Evolutionary conservation across 495 filamentous ascomycete genomes (phyloP).

Genomic region (Pyrenopolyporus hunteri): DNA sequence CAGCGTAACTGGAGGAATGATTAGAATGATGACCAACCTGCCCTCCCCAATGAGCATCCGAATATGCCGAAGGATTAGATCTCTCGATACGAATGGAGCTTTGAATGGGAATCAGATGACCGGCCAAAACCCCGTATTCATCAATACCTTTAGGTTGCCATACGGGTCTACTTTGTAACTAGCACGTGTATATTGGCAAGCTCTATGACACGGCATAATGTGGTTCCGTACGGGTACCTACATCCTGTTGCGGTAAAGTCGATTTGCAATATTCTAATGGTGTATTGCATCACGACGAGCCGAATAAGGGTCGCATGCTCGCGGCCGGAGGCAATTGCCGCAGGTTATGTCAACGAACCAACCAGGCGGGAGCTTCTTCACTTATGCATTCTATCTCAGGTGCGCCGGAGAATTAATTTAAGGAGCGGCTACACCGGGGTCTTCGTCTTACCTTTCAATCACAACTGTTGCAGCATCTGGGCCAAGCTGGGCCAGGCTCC

Average conservation of each 20-base stretch:
- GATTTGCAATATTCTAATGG: constrained; percentile 16
- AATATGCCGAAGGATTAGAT: constrained; percentile 16
- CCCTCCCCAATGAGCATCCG: constrained; percentile 15
- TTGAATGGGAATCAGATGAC: constrained; percentile 29
- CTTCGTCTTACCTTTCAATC: constrained; percentile 30
- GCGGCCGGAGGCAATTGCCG: constrained; percentile 31
- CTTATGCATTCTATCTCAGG: constrained; percentile 33
- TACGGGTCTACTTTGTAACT: constrained; percentile 15
- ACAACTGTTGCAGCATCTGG: constrained; percentile 27
- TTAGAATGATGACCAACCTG: background rate
- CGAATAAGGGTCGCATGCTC: constrained; percentile 22
- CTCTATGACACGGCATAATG: constrained; percentile 8
- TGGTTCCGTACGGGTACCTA: constrained; percentile 32
- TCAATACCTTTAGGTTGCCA: constrained; percentile 16
- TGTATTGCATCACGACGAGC: constrained; percentile 15
- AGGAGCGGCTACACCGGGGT: constrained; percentile 35
- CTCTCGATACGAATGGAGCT: constrained; percentile 14
- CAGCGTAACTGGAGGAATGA: background rate
- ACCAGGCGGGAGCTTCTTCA: constrained; percentile 26
- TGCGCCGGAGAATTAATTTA: constrained; percentile 39
- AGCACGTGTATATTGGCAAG: background rate
- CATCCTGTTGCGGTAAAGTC: constrained; percentile 21
- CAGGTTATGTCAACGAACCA: constrained; percentile 32
- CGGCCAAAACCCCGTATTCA: too few species aligned
- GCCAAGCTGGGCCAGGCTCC: constrained; percentile 23